phyloP scores from a whole-genome alignment of 1,284 basidiomycete genomes.

The Microbotryomycetes sp. region DNA sequence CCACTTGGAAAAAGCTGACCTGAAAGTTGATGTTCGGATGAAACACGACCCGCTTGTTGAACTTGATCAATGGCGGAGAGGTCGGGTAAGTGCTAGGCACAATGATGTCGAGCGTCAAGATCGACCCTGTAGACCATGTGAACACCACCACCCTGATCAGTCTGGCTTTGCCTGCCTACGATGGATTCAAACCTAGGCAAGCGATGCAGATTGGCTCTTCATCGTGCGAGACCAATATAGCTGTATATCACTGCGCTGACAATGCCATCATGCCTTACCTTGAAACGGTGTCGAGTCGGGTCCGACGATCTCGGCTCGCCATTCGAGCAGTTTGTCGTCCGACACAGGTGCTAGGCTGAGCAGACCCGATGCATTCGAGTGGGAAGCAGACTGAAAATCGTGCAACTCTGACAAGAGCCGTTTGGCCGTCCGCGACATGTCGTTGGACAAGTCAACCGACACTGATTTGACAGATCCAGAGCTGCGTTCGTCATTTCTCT shows the following conservation, averaged over 20 bases:
- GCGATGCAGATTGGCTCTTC: too few relatives aligned
- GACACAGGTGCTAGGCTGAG: not conserved
- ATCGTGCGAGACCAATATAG: not conserved
- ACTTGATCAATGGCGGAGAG: constrained; percentile 2
- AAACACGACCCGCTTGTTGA: not conserved
- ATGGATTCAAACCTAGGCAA: too few relatives aligned
- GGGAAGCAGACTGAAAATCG: not conserved
- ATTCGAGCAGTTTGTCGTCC: constrained; percentile 3
- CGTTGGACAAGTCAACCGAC: too few relatives aligned
- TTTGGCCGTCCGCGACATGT: constrained; percentile 9
- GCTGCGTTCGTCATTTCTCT: too few relatives aligned
- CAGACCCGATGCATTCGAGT: not conserved
- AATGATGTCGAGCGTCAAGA: not conserved
- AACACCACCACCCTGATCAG: too few relatives aligned
- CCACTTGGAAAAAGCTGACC: not conserved
- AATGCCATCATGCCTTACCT: not conserved
- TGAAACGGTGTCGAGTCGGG: constrained; percentile 1
- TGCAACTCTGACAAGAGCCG: constrained; percentile 5
- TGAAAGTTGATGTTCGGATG: constrained; percentile 11
- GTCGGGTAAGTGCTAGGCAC: constrained; percentile 9
- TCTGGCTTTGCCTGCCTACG: too few relatives aligned
- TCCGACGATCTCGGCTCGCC: constrained; percentile 1
- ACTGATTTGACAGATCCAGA: too few relatives aligned
- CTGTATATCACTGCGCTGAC: not conserved
- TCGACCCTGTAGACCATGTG: not conserved